Conservation (phyloP, 257 asterid genomes). For the Solanum sejunctum region DNA sequence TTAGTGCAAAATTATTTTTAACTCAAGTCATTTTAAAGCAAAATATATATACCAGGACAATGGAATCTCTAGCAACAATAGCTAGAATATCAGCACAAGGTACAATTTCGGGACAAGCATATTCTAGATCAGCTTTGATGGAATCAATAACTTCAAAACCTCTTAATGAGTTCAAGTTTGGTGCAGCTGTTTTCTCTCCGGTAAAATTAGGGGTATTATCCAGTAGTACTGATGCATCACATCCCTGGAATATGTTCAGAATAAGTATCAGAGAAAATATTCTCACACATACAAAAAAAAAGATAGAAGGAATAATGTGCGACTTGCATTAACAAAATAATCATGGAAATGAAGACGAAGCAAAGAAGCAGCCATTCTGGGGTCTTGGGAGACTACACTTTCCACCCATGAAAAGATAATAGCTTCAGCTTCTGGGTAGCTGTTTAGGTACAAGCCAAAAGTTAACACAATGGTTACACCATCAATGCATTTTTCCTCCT, state of each 20-base stretch:
- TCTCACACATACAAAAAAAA: neutral
- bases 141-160: slow-evolving; percentile 82
- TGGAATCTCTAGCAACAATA: slow-evolving; percentile 73
- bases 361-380: slow-evolving; percentile 86
- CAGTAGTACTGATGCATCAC: slow-evolving; percentile 79
- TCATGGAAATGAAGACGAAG: slow-evolving; percentile 93
- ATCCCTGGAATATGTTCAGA: slow-evolving; percentile 36
- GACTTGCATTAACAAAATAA: slow-evolving; percentile 75
- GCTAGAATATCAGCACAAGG: slow-evolving; percentile 92
- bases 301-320: neutral
- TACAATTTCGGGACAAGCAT: slow-evolving; percentile 47
- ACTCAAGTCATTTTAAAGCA: neutral
- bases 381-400: slow-evolving; percentile 57
- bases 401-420: slow-evolving; percentile 64
- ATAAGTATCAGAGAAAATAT: neutral
- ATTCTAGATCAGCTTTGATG: slow-evolving; percentile 25
- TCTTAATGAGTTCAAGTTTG: slow-evolving; percentile 62
- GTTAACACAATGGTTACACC: slow-evolving; percentile 24
- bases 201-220: slow-evolving; percentile 37
- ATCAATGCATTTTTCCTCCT: slow-evolving; percentile 27
- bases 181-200: slow-evolving; percentile 75
- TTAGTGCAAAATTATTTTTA: neutral
- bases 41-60: slow-evolving; percentile 32
- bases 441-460: slow-evolving; percentile 48
- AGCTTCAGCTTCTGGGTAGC: slow-evolving; percentile 69